Conservation (phyloP, 495 filamentous ascomycete species). For the Friedmanniomyces endolithicus region DNA sequence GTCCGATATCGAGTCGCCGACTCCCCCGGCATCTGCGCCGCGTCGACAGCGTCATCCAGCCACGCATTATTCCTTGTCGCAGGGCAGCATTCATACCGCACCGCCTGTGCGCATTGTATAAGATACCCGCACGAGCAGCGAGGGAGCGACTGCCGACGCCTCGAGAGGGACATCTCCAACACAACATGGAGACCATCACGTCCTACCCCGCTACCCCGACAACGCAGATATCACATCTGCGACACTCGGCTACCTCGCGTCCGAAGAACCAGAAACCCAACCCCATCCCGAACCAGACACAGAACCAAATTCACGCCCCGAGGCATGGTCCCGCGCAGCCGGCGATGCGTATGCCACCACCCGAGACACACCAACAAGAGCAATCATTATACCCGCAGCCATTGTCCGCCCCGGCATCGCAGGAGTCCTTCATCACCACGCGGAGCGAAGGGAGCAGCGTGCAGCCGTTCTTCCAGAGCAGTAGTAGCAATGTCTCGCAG, state of each 20-base stretch:
- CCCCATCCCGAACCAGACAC: not conserved
- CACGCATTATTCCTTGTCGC: not conserved
- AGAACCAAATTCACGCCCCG: not conserved
- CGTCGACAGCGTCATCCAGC: constrained; percentile 1
- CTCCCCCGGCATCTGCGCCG: too few species aligned
- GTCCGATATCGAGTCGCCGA: too few species aligned
- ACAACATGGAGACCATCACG: constrained; percentile 3
- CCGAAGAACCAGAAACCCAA: not conserved
- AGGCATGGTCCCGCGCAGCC: not conserved
- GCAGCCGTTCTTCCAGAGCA: constrained; percentile 4
- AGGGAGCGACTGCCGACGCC: too few species aligned
- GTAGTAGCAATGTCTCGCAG: constrained; percentile 18
- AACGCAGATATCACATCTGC: constrained; percentile 11
- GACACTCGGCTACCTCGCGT: constrained; percentile 1
- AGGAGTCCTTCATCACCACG: constrained; percentile 15
- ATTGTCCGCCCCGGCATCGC: constrained; percentile 13
- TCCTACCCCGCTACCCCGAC: constrained; percentile 8
- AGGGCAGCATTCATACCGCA: not conserved
- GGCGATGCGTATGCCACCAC: constrained; percentile 9
- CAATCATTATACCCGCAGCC: not conserved
- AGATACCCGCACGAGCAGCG: too few species aligned
- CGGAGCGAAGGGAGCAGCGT: constrained; percentile 15
- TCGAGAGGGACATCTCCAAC: too few species aligned
- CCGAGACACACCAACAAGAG: not conserved
- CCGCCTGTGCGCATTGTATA: not conserved